Percentiles rank a stretch among this genome's conserved stretches.
phyloP scores from a whole-genome alignment of 108 stramenopile species.

The Cyclotella baltica region DNA sequence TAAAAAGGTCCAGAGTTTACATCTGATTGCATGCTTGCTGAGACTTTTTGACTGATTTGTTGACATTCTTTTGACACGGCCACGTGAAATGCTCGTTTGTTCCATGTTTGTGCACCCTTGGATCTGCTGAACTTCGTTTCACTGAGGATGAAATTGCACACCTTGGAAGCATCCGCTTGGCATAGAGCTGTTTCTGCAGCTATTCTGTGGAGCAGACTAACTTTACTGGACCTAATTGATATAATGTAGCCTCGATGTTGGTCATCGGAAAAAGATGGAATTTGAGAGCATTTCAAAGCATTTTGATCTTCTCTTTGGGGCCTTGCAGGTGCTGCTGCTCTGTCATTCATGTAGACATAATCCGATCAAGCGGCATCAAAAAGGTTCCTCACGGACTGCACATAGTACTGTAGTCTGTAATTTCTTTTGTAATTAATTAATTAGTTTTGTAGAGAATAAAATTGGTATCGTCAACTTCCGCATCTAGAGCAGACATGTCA shows the following conservation, averaged over 20 bases:
- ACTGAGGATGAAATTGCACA: slow-evolving; percentile 74
- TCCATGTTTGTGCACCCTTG: slow-evolving; percentile 44
- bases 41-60: slow-evolving; percentile 17
- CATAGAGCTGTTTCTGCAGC: slow-evolving; percentile 81
- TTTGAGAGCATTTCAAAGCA: slow-evolving; percentile 75
- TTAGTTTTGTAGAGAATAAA: slow-evolving; percentile 51
- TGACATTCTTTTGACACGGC: slow-evolving; percentile 67
- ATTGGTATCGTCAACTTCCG: slow-evolving; percentile 45
- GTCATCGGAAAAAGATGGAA: slow-evolving; percentile 67
- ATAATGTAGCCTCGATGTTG: slow-evolving; percentile 77
- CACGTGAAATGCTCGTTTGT: slow-evolving; percentile 80
- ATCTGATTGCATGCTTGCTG: slow-evolving; percentile 47
- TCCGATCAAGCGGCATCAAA: slow-evolving; percentile 28
- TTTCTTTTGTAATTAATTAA: too few relatives aligned
- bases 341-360: slow-evolving; percentile 22
- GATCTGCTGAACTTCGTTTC: slow-evolving; percentile 57
- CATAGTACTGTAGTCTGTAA: too few relatives aligned
- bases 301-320: slow-evolving; percentile 31
- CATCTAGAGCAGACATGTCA: slow-evolving; percentile 42
- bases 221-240: slow-evolving; percentile 77
- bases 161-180: slow-evolving; percentile 63
- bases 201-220: slow-evolving; percentile 71
- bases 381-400: too few relatives aligned
- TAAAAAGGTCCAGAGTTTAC: slow-evolving; percentile 65
- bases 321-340: slow-evolving; percentile 5